Evolutionary conservation across 768 basidiomycete species (phyloP).

Genomic region (Mycena venus): DNA sequence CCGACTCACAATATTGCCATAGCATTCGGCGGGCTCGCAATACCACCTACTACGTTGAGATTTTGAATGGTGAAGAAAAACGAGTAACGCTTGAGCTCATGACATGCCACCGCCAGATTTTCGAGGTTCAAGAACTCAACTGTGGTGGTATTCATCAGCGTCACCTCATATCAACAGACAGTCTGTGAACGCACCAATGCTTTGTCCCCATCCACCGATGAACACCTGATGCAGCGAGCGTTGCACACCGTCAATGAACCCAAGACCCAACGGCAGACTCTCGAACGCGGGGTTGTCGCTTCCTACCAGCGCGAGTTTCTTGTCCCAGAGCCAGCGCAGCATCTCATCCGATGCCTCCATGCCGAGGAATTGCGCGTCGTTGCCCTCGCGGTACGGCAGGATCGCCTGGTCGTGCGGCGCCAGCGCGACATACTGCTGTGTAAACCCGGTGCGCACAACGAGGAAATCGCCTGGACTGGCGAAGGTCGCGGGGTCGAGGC

Average conservation of each 20-base stretch:
- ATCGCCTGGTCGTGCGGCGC: constrained; percentile 16
- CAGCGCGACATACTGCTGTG: constrained; percentile 20
- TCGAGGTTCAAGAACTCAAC: constrained; percentile 24
- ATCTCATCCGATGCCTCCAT: constrained; percentile 22
- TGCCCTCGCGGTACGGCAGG: constrained; percentile 8
- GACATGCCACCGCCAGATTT: constrained; percentile 10
- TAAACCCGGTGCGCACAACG: constrained; percentile 27
- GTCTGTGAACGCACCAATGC: background rate
- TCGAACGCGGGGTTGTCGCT: constrained; percentile 27
- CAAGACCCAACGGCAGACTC: background rate
- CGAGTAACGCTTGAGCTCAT: constrained; percentile 10
- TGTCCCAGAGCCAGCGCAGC: constrained; percentile 32
- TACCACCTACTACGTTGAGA: constrained; percentile 19
- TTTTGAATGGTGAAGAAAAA: constrained; percentile 24
- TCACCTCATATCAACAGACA: too few species aligned
- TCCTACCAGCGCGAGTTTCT: constrained; percentile 25
- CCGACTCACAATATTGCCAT: constrained; percentile 18
- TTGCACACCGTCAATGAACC: background rate
- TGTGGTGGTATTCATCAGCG: background rate
- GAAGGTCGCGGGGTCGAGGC: constrained; percentile 17
- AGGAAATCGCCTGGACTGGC: constrained; percentile 28
- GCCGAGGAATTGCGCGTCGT: background rate
- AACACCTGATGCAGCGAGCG: constrained; percentile 27
- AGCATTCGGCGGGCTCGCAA: constrained; percentile 24
- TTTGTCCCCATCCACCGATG: constrained; percentile 28